Evolutionary conservation across 2,329 filamentous ascomycete genomes (phyloP).

Genomic region (Talaromyces sp.): DNA sequence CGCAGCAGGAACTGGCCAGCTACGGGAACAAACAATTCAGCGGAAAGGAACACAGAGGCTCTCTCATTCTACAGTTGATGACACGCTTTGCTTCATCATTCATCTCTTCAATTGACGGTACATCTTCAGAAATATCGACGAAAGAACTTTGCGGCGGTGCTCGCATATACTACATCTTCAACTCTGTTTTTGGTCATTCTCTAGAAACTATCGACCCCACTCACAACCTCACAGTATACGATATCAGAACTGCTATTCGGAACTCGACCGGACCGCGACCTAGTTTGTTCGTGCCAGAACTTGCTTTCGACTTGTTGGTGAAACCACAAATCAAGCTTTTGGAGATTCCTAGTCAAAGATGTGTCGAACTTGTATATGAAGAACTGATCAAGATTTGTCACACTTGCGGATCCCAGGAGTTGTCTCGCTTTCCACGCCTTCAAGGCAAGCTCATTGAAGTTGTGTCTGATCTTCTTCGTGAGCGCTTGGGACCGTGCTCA

Average conservation of each 20-base stretch:
- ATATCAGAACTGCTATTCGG: slow-evolving; percentile 94
- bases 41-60: slow-evolving; percentile 93
- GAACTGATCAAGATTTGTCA: slow-evolving; percentile 99
- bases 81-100: slow-evolving; percentile 97
- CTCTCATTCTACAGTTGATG: slow-evolving; percentile 94
- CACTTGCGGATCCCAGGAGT: slow-evolving; percentile 92
- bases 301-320: slow-evolving; percentile 94
- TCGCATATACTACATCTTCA: slow-evolving; percentile 98
- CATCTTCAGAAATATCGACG: slow-evolving; percentile 96
- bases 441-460: slow-evolving; percentile 98
- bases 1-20: slow-evolving; percentile 94
- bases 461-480: slow-evolving; percentile 89
- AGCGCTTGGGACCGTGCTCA: slow-evolving; percentile 84
- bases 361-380: slow-evolving; percentile 96
- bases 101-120: slow-evolving; percentile 97
- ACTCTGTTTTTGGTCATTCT: slow-evolving; percentile 95
- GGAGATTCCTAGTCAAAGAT: slow-evolving; percentile 90
- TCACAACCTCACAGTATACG: slow-evolving; percentile 85
- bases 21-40: slow-evolving; percentile 98
- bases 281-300: slow-evolving; percentile 93
- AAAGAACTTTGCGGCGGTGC: slow-evolving; percentile 95
- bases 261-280: slow-evolving; percentile 96
- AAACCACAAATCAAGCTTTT: slow-evolving; percentile 98
- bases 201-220: slow-evolving; percentile 95
- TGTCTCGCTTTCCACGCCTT: slow-evolving; percentile 84